A percentile compares a stretch with the other conserved stretches of the same genome.
These are phyloP conservation scores for Solanum chilense DNA, from an alignment of 257 asterid genomes.

Conservation along the genomic window DNA sequence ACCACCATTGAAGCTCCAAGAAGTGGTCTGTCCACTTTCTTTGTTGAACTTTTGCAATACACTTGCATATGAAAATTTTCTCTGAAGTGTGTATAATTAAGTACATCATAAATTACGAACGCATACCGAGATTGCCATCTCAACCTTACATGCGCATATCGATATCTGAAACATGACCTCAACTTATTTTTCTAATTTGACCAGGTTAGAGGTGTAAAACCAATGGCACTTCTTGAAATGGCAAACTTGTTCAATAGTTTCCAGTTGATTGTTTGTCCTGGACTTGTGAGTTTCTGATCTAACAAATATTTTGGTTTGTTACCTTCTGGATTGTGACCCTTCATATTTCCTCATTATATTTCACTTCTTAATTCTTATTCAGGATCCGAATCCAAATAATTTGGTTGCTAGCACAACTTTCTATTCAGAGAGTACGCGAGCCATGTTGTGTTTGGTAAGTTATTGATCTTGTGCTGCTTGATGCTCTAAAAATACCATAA, in stretches of 20 bases:
- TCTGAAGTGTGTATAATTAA: neutral
- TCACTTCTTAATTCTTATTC: constrained; percentile 11
- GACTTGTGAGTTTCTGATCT: constrained; percentile 48
- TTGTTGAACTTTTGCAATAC: neutral
- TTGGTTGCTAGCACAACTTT: constrained; percentile 81
- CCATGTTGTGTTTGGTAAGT: constrained; percentile 94
- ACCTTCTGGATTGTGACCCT: neutral
- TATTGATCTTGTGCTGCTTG: neutral
- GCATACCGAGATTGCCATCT: neutral
- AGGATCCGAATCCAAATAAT: constrained; percentile 92
- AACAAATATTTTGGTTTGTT: neutral
- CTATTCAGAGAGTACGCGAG: constrained; percentile 80
- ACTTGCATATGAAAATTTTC: neutral
- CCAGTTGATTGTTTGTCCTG: constrained; percentile 61
- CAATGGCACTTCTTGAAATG: constrained; percentile 80
- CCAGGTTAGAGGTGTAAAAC: constrained; percentile 90
- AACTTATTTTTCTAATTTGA: constrained; percentile 10
- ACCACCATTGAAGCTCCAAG: constrained; percentile 92
- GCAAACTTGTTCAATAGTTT: constrained; percentile 56
- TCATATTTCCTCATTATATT: neutral
- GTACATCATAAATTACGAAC: neutral
- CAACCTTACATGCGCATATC: neutral
- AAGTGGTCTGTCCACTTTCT: constrained; percentile 56
- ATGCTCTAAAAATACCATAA: neutral
- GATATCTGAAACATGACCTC: neutral